Percentiles rank a stretch among this genome's conserved stretches.
These are phyloP conservation scores for Pelagomonas calceolata DNA, from an alignment of 108 stramenopile species.

Conservation along the genomic window DNA sequence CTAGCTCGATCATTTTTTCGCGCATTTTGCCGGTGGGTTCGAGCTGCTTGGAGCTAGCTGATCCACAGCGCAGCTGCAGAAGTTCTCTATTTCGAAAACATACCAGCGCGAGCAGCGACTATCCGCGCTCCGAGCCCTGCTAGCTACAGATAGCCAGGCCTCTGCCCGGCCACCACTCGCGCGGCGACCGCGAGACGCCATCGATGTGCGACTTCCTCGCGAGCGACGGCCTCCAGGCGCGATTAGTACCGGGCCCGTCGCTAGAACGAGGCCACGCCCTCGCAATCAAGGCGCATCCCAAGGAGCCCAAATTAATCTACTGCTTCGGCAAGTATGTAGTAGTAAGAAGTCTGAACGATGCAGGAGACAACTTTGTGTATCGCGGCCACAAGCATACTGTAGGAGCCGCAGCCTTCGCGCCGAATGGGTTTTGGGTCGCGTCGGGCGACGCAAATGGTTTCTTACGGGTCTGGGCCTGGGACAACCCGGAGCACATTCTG, in stretches of 20 bases:
- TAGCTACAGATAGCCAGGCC: too few relatives aligned
- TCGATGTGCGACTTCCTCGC: not conserved
- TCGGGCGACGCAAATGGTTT: constrained; percentile 70
- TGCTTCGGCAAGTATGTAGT: constrained; percentile 35
- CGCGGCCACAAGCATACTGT: constrained; percentile 72
- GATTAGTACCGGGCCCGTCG: not conserved
- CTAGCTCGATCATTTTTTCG: too few relatives aligned
- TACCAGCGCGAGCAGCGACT: too few relatives aligned
- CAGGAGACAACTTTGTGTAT: constrained; percentile 60
- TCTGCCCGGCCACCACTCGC: too few relatives aligned
- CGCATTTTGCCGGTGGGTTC: too few relatives aligned
- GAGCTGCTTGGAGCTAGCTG: too few relatives aligned
- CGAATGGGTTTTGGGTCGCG: constrained; percentile 77
- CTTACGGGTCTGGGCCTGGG: constrained; percentile 78
- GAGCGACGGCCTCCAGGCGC: not conserved
- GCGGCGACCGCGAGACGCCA: too few relatives aligned
- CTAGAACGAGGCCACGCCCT: not conserved
- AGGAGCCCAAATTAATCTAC: constrained; percentile 30
- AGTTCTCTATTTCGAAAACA: too few relatives aligned
- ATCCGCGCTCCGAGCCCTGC: too few relatives aligned
- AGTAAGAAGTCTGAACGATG: constrained; percentile 26
- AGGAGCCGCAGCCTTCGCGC: constrained; percentile 55
- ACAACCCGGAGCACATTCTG: constrained; percentile 79
- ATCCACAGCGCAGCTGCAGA: too few relatives aligned
- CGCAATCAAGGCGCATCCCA: not conserved